A percentile compares a stretch with the other conserved stretches of the same genome.
Conservation (phyloP, 768 basidiomycete genomes). For the Russula lepida region DNA sequence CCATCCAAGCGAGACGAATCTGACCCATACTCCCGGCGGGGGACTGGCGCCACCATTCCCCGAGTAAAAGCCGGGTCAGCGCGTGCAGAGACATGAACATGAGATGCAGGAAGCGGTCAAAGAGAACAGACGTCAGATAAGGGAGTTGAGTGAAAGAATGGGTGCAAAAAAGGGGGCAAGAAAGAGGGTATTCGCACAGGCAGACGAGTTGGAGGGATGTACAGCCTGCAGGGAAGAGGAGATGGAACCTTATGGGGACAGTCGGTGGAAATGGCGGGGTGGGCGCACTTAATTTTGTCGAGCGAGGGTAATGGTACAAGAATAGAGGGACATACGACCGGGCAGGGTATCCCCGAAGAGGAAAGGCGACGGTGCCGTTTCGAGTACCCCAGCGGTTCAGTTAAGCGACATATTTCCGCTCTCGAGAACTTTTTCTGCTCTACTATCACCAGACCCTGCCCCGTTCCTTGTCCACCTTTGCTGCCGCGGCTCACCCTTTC, state of each 20-base stretch:
- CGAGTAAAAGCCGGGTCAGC: constrained; percentile 7
- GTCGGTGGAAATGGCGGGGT: not conserved
- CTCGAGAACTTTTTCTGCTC: constrained; percentile 13
- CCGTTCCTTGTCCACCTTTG: constrained; percentile 15
- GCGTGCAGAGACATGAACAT: constrained; percentile 1
- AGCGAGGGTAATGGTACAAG: not conserved
- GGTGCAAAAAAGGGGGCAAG: not conserved
- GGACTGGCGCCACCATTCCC: not conserved
- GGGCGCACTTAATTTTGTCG: constrained; percentile 1
- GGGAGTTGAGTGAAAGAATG: not conserved
- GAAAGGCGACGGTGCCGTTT: constrained; percentile 3
- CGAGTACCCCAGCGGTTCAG: constrained; percentile 6
- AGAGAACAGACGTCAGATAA: constrained; percentile 10
- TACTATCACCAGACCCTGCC: constrained; percentile 22
- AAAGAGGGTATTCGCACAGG: not conserved
- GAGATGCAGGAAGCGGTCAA: not conserved
- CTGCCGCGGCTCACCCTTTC: constrained; percentile 16
- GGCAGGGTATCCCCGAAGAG: constrained; percentile 1
- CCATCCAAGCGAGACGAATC: not conserved
- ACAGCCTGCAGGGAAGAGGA: not conserved
- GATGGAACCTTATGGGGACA: not conserved
- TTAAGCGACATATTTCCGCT: constrained; percentile 19
- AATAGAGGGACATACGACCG: not conserved
- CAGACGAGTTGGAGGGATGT: not conserved
- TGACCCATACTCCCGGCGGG: constrained; percentile 12